Conservation (phyloP, 495 filamentous ascomycete species). For the Penicillium cosmopolitanum region DNA sequence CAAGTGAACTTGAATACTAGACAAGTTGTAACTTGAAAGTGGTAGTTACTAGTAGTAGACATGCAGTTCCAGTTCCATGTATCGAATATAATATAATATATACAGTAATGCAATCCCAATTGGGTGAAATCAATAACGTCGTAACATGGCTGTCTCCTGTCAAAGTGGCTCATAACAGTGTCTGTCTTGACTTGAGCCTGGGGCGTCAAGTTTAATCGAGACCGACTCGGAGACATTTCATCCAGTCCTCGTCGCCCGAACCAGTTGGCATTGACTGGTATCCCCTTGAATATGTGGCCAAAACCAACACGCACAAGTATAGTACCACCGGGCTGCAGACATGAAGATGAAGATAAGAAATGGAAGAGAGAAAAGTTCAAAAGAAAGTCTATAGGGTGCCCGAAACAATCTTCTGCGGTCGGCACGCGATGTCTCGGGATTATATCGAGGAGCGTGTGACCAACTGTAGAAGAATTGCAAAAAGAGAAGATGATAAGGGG, state of each 20-base stretch:
- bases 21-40: no score
- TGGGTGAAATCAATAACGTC: slow-evolving; percentile 11
- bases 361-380: not conserved
- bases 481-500: not conserved
- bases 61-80: slow-evolving; percentile 16
- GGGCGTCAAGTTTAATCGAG: not conserved
- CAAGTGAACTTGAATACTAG: not conserved
- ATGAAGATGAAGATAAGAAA: not conserved
- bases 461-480: not conserved
- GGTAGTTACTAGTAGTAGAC: not conserved
- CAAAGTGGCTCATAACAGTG: not conserved
- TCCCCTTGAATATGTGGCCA: not conserved
- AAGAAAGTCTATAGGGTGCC: slow-evolving; percentile 4
- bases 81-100: slow-evolving; percentile 15
- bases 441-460: not conserved
- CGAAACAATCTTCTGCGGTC: slow-evolving; percentile 1
- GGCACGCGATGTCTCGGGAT: no score
- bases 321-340: not conserved
- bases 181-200: not conserved
- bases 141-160: slow-evolving; percentile 8
- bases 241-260: not conserved
- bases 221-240: not conserved
- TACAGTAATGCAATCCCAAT: slow-evolving; percentile 22
- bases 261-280: not conserved
- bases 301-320: not conserved